Conservation (phyloP, 495 filamentous ascomycete genomes). For the Arthonia radiata region DNA sequence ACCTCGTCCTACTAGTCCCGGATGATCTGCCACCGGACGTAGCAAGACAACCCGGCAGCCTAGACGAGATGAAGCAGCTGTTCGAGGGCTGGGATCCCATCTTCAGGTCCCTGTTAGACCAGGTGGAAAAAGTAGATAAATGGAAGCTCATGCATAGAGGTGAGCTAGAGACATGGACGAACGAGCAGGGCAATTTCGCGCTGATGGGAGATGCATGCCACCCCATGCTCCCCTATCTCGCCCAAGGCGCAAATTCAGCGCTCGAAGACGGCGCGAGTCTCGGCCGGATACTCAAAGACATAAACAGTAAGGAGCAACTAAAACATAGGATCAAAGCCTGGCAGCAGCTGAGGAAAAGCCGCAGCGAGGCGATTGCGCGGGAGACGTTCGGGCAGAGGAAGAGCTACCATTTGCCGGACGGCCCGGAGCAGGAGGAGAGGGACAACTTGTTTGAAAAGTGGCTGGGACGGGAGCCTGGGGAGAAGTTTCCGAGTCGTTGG, state of each 20-base stretch:
- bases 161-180: slow-evolving; percentile 29
- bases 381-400: slow-evolving; percentile 27
- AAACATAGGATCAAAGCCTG: too few species aligned
- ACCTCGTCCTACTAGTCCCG: slow-evolving; percentile 43
- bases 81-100: slow-evolving; percentile 35
- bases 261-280: slow-evolving; percentile 30
- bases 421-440: slow-evolving; percentile 25
- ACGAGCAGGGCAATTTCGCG: slow-evolving; percentile 22
- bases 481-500: slow-evolving; percentile 37
- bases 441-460: slow-evolving; percentile 23
- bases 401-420: slow-evolving; percentile 33
- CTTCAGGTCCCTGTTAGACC: slow-evolving; percentile 19
- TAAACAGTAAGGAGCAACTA: too few species aligned
- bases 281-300: too few species aligned
- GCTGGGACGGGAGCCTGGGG: slow-evolving; percentile 16
- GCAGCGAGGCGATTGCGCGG: slow-evolving; percentile 30
- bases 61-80: slow-evolving; percentile 39
- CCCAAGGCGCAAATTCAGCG: slow-evolving; percentile 31
- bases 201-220: slow-evolving; percentile 38
- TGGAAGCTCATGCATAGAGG: slow-evolving; percentile 40
- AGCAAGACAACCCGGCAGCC: slow-evolving; percentile 26
- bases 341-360: slow-evolving; percentile 30
- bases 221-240: slow-evolving; percentile 42
- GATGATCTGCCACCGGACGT: slow-evolving; percentile 37
- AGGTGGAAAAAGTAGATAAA: slow-evolving; percentile 33